phyloP scores from a whole-genome alignment of 2,329 filamentous ascomycete species.

The Trichoderma sp. region DNA sequence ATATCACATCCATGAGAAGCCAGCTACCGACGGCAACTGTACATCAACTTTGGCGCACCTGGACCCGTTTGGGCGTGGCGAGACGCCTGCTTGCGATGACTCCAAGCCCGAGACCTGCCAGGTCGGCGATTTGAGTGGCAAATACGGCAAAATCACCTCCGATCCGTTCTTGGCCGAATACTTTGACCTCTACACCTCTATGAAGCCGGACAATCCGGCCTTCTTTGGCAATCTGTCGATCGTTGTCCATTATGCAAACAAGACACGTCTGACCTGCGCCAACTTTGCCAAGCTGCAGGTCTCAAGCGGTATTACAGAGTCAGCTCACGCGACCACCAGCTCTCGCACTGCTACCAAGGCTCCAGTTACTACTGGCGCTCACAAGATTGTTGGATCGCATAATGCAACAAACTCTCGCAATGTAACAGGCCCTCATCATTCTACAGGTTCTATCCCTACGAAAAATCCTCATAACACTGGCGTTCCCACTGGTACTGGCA shows the following conservation, averaged over 20 bases:
- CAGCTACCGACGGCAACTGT: slow-evolving; percentile 71
- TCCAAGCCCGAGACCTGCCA: slow-evolving; percentile 67
- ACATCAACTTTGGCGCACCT: slow-evolving; percentile 68
- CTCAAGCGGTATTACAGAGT: background rate
- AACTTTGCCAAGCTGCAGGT: slow-evolving; percentile 53
- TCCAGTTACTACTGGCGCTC: background rate
- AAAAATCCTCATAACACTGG: background rate
- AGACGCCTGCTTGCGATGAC: slow-evolving; percentile 63
- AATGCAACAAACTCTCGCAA: background rate
- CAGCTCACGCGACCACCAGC: background rate
- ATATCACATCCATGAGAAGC: slow-evolving; percentile 72
- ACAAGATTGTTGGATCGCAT: background rate
- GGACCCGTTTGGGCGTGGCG: slow-evolving; percentile 69
- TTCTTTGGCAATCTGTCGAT: slow-evolving; percentile 70
- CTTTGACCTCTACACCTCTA: slow-evolving; percentile 62
- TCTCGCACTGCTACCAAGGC: background rate
- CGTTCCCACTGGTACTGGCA: background rate
- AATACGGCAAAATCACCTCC: slow-evolving; percentile 64
- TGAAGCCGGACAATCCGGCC: slow-evolving; percentile 52
- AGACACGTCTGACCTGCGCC: slow-evolving; percentile 66
- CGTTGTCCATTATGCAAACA: slow-evolving; percentile 67
- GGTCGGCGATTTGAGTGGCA: slow-evolving; percentile 76
- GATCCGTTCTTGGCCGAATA: slow-evolving; percentile 56
- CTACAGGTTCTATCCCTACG: background rate
- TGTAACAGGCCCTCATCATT: background rate